A percentile compares a stretch with the other conserved stretches of the same genome.
phyloP scores from a whole-genome alignment of 495 filamentous ascomycete genomes.

The Hyaloscypha finlandica region DNA sequence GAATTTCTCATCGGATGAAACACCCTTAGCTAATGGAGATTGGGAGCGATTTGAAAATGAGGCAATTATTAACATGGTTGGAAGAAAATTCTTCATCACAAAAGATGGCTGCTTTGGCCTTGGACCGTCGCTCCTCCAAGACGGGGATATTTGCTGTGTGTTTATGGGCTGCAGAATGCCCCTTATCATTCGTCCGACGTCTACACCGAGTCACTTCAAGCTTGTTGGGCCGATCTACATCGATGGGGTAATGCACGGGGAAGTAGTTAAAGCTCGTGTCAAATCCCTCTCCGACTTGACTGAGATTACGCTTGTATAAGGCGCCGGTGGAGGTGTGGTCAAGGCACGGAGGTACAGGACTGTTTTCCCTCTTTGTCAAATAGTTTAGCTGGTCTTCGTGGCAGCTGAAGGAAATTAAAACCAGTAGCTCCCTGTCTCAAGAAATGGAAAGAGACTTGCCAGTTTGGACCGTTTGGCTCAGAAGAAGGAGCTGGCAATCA shows the following conservation, averaged over 20 bases:
- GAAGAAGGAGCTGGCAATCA: too few relatives aligned
- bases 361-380: too few relatives aligned
- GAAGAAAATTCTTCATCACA: constrained; percentile 9
- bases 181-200: background rate
- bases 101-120: constrained; percentile 2
- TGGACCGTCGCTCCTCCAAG: constrained; percentile 2
- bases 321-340: too few relatives aligned
- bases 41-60: background rate
- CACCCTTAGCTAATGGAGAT: background rate
- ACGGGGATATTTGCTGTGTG: constrained; percentile 8
- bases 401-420: too few relatives aligned
- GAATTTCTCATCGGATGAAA: background rate
- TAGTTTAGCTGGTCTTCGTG: too few relatives aligned
- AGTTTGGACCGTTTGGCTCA: too few relatives aligned
- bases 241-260: background rate
- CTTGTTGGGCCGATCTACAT: background rate
- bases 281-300: background rate
- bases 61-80: background rate
- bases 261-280: background rate
- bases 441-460: too few relatives aligned
- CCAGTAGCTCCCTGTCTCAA: too few relatives aligned
- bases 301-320: background rate
- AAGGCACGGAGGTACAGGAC: too few relatives aligned
- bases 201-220: background rate
- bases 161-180: constrained; percentile 6